Conservation (phyloP, 1,284 basidiomycete species). For the Omphalotus olearius region DNA sequence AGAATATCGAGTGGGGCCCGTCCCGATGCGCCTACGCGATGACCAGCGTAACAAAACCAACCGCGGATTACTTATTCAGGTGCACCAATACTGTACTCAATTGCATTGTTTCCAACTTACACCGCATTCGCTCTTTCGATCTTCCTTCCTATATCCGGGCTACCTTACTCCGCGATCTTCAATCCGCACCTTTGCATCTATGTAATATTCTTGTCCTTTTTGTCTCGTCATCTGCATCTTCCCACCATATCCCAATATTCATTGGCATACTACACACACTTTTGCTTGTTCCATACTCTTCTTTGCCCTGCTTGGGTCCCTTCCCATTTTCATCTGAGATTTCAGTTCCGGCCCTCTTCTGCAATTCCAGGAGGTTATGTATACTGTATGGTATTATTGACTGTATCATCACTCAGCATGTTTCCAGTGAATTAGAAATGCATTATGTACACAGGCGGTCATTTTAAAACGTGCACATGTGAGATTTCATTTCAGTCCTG, state of each 20-base stretch:
- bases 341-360: constrained; percentile 1
- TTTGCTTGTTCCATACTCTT: constrained; percentile 1
- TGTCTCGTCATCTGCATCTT: background rate
- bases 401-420: constrained; percentile 7
- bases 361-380: constrained; percentile 4
- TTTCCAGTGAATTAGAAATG: constrained; percentile 4
- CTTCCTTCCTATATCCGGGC: background rate
- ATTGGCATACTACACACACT: background rate
- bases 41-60: too few relatives aligned
- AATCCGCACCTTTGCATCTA: too few relatives aligned
- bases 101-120: too few relatives aligned
- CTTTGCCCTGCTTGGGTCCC: background rate
- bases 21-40: too few relatives aligned
- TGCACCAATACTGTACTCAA: too few relatives aligned
- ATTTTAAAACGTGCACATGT: background rate
- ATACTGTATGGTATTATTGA: constrained; percentile 6
- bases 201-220: background rate
- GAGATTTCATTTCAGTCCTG: too few relatives aligned
- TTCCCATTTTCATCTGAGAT: background rate
- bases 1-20: too few relatives aligned
- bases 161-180: too few relatives aligned
- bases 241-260: background rate
- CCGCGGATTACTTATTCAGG: too few relatives aligned
- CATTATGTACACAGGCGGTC: background rate
- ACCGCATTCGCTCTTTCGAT: too few relatives aligned